Base-by-base conservation (phyloP, 805 yeast genomes). In the Cephaloascus fragrans region DNA sequence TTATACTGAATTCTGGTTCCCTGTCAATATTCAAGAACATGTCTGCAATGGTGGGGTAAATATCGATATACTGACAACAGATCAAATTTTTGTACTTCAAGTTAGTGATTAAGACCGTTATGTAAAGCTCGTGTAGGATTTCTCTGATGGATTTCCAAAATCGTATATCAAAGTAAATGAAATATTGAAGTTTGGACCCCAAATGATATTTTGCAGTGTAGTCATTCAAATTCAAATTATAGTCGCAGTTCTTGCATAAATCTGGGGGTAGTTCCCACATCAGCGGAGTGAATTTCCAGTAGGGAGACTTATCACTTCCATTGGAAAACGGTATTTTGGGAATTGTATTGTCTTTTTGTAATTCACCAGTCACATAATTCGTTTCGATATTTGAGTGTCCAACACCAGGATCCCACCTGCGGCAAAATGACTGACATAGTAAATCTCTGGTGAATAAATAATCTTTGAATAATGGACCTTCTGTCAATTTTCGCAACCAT, bases 1-100 rank as follows among this genome's bases (percentile, higher is more conserved):
- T 68, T 3, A 84, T 70, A 10, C 90, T 85, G 39, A 75, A 60
- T 48, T 88, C 96, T 0, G 96, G 95, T 51, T 93, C 97, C 43
- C 96, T 70, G 51, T 93, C 99, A 45, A 77, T 63, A 0, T 71
- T 60, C 36, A 84, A 66, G 47, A 80, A 84, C 63, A 82, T 65
- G 44, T 85, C 85, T 1, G 83, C 77, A 14, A 85, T 59, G 6
- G 74, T 69, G 0, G 94, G 89, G 54, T 90, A 90, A 0, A 87
- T 64, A 47, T 87, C 94, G 34, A 87, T 83, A 51, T 87, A 88
- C 48, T 87, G 90, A 32, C 74, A 71, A n/a, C 83, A 79, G 32
- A 83, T 61, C n/a, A 80, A 53, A 23, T 69, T 55, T 50, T 79
- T 80, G 52, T 68, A 80, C 12, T 56, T 60, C 37, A 69, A 56